A percentile compares a stretch with the other conserved stretches of the same genome.
These are phyloP conservation scores for Globisporangium nunn DNA, from an alignment of 352 stramenopile species.

Conservation along the genomic window DNA sequence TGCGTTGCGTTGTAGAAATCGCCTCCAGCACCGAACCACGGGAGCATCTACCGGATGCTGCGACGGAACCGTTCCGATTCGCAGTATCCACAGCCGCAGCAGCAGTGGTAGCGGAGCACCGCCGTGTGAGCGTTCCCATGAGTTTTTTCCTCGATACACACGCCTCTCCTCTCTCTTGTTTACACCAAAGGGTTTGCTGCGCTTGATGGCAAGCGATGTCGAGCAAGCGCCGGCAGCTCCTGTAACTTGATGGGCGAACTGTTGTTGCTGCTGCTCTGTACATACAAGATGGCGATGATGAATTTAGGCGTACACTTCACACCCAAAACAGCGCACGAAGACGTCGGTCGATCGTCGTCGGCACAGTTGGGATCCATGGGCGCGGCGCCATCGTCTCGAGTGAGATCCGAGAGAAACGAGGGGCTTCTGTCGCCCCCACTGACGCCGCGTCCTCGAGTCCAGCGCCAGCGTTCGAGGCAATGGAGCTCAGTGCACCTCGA, in stretches of 20 bases:
- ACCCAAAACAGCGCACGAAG: too few relatives aligned
- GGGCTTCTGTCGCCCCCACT: neutral
- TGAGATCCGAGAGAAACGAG: neutral
- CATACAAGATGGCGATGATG: too few relatives aligned
- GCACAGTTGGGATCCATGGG: neutral
- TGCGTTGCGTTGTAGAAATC: conserved; percentile 1
- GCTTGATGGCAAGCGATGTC: too few relatives aligned
- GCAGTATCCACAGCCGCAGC: neutral
- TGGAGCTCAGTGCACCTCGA: neutral
- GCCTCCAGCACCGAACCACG: conserved; percentile 40
- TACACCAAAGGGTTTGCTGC: too few relatives aligned
- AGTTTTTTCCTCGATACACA: neutral
- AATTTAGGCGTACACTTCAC: too few relatives aligned
- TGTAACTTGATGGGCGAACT: too few relatives aligned
- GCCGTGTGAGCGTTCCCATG: neutral
- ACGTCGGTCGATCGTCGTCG: too few relatives aligned
- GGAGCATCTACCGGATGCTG: conserved; percentile 69
- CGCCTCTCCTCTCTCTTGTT: too few relatives aligned
- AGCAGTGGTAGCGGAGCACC: neutral
- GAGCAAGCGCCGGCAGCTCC: too few relatives aligned
- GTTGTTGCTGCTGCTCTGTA: too few relatives aligned
- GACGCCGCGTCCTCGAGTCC: neutral
- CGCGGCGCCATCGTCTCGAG: neutral
- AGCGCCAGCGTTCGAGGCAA: neutral
- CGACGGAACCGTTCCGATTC: conserved; percentile 8